Evolutionary conservation across 768 basidiomycete genomes (phyloP).

Genomic region (Brasilioporus rufonigricans): DNA sequence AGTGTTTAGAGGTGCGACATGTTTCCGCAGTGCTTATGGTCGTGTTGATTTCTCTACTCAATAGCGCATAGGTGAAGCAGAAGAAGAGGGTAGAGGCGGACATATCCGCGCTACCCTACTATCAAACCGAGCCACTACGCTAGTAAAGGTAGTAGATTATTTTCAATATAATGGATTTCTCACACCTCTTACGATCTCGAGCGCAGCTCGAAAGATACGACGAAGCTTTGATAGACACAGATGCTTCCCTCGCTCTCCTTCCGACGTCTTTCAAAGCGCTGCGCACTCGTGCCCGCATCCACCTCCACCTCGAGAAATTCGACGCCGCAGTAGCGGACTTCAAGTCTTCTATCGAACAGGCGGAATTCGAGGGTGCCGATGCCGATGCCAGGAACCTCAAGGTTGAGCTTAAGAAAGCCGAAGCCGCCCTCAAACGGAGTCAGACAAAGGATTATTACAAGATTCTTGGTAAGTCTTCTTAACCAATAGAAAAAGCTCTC

Average conservation of each 20-base stretch:
- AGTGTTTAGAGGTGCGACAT: constrained; percentile 60
- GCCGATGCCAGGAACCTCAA: constrained; percentile 61
- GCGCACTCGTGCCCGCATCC: constrained; percentile 80
- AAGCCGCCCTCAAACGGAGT: constrained; percentile 78
- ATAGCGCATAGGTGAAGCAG: constrained; percentile 64
- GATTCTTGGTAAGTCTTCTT: constrained; percentile 48
- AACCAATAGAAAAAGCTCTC: neutral
- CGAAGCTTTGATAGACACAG: constrained; percentile 71
- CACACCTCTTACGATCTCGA: constrained; percentile 6
- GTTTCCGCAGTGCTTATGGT: neutral
- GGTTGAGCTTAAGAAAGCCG: constrained; percentile 74
- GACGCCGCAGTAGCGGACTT: constrained; percentile 74
- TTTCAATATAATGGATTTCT: neutral
- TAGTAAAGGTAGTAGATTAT: constrained; percentile 56
- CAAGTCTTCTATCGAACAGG: constrained; percentile 74
- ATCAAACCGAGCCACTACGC: constrained; percentile 81
- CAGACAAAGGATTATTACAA: constrained; percentile 92
- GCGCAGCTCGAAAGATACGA: constrained; percentile 59
- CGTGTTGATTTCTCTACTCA: neutral
- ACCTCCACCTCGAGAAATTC: constrained; percentile 71
- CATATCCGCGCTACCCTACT: constrained; percentile 77
- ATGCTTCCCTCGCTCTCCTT: constrained; percentile 59
- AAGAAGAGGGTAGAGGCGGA: constrained; percentile 77
- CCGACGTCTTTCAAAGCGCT: constrained; percentile 80
- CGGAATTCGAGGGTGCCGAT: constrained; percentile 59